Percentiles rank a stretch among this genome's conserved stretches.
Evolutionary conservation across 2,329 filamentous ascomycete species (phyloP).

Genomic region (Colletotrichum cuscutae): DNA sequence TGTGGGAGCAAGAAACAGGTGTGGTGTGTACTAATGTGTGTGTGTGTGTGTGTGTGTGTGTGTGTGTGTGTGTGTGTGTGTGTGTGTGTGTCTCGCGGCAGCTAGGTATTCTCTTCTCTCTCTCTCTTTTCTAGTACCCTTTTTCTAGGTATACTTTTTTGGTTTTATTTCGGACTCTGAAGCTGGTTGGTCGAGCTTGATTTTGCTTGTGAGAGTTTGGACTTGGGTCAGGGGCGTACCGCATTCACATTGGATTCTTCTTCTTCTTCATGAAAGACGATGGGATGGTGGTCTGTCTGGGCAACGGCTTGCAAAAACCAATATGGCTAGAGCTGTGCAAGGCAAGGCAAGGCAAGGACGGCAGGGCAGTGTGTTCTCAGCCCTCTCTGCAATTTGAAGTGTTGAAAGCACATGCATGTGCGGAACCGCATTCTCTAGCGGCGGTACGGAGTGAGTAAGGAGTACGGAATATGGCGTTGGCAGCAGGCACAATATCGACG

Average conservation of each 20-base stretch:
- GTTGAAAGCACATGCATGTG: neutral
- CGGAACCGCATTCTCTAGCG: neutral
- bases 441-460: neutral
- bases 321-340: neutral
- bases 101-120: neutral
- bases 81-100: neutral
- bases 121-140: neutral
- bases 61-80: no score
- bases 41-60: neutral
- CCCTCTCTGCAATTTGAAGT: neutral
- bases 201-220: neutral
- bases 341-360: neutral
- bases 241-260: neutral
- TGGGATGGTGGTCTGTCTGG: neutral
- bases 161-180: neutral
- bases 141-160: neutral
- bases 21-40: neutral
- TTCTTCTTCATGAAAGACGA: neutral
- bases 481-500: neutral
- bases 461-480: neutral
- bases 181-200: neutral
- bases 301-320: neutral
- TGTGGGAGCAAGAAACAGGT: slow-evolving; percentile 13
- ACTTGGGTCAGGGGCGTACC: neutral
- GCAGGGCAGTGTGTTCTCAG: neutral